These are phyloP conservation scores for Torulaspora globosa DNA, from an alignment of 1,139 yeast species.

Conservation along the genomic window DNA sequence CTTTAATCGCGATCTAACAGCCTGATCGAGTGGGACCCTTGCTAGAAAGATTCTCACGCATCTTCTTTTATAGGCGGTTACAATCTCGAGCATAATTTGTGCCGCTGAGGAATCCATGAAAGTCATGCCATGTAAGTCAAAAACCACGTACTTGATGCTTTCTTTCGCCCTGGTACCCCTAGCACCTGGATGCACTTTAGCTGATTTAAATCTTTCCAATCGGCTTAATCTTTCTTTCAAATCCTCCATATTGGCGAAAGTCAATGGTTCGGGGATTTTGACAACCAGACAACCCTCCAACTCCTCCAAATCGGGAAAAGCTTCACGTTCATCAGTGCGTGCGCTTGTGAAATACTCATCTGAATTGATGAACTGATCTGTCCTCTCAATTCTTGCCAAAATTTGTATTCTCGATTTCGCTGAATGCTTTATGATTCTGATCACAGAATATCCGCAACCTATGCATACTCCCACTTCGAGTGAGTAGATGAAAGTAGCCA, in stretches of 20 bases:
- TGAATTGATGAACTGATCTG: conserved; percentile 73
- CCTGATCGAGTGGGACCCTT: conserved; percentile 49
- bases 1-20: conserved; percentile 38
- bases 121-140: conserved; percentile 85
- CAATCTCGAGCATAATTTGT: conserved; percentile 61
- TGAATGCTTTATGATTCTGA: conserved; percentile 79
- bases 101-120: conserved; percentile 84
- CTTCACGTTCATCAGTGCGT: conserved; percentile 9
- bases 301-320: conserved; percentile 49
- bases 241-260: conserved; percentile 87
- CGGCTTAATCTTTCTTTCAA: conserved; percentile 69
- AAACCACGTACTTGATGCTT: conserved; percentile 63
- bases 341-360: conserved; percentile 44
- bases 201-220: conserved; percentile 80
- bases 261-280: conserved; percentile 86
- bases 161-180: conserved; percentile 52
- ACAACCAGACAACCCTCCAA: conserved; percentile 82
- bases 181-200: conserved; percentile 77
- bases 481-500: conserved; percentile 73
- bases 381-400: conserved; percentile 74
- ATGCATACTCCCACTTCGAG: conserved; percentile 86
- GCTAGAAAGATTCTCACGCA: conserved; percentile 61
- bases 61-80: conserved; percentile 52
- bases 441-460: conserved; percentile 75
- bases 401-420: conserved; percentile 88